Evolutionary conservation across 495 filamentous ascomycete genomes (phyloP), one percentile per base, ranked within the genome.

Genomic region (Evernia prunastri): DNA sequence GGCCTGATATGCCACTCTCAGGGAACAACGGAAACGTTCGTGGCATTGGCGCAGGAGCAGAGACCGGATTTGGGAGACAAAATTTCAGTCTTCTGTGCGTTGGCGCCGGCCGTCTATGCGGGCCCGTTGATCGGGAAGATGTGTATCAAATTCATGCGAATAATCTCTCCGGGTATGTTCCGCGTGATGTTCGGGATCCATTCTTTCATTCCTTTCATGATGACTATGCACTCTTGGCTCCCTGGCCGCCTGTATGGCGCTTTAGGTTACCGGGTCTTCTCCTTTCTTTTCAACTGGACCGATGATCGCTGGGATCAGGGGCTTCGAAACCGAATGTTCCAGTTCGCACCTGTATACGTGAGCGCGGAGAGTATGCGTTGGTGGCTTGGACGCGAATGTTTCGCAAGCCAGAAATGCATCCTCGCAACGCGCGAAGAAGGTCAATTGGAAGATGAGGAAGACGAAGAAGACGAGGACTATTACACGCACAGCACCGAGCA

Each of bases 171-270:
- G 0, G 77, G 68, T 20, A 79, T 90, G 72, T 97, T 96, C 75
- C 81, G 90, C 1, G 65, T 90, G 37, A 80, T 95, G 66, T 97
- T 97, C 71, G 93, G 93, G 27, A 92, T 97, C 58, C 92, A 96
- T 71, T 86, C 92, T 0, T 97, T 97, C 76, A 96, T 97, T 64
- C 93, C 93, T 2, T 77, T 96, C 69, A 97, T 97, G 93, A 89
- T 96, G 86, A 81, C 81, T 1, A 90, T 92, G 80, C 92, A 92
- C 64, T 68, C 72, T 0, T 59, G 82, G 13, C 74, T 96, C 8
- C 83, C 86, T 7, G 78, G 86, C 1, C 74, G 73, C 0, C 61
- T 96, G 29, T 97, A 96, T 68, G 92, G 91, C n/a, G 83, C 82
- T 49, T 77, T 97, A 36, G 94, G 91, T 10, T 97, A 97, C 70